Conservation (phyloP, 148 eudicot species). For the Rhododendron henanense region DNA sequence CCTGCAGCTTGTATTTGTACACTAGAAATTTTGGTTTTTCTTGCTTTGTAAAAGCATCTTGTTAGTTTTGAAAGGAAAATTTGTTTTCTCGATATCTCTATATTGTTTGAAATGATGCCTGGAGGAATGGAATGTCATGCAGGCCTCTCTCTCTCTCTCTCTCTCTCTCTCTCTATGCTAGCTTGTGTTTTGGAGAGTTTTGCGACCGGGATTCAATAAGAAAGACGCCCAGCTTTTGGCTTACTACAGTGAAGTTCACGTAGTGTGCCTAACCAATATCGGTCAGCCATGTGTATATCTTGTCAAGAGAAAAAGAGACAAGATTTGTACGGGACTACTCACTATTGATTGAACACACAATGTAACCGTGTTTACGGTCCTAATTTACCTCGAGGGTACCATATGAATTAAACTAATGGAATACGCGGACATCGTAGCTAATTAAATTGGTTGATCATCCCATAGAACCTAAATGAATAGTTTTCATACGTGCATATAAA, state of each 20-base stretch:
- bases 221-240: too few relatives aligned
- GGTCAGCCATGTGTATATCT: background rate
- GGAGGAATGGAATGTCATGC: background rate
- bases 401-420: background rate
- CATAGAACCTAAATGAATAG: background rate
- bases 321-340: background rate
- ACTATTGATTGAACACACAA: background rate
- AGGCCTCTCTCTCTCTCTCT: background rate
- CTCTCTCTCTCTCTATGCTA: too few relatives aligned
- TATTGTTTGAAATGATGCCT: background rate
- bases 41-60: background rate
- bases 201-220: too few relatives aligned
- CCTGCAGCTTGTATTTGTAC: constrained; percentile 13
- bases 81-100: background rate
- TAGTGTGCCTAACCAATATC: background rate
- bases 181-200: too few relatives aligned
- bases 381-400: background rate
- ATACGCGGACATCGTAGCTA: background rate
- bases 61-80: background rate
- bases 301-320: background rate
- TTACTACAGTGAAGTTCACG: background rate
- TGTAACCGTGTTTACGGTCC: background rate
- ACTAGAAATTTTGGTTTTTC: background rate
- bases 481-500: background rate
- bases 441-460: background rate